phyloP scores from a whole-genome alignment of 163 green algal genomes.

The Trebouxiophyceae sp. region DNA sequence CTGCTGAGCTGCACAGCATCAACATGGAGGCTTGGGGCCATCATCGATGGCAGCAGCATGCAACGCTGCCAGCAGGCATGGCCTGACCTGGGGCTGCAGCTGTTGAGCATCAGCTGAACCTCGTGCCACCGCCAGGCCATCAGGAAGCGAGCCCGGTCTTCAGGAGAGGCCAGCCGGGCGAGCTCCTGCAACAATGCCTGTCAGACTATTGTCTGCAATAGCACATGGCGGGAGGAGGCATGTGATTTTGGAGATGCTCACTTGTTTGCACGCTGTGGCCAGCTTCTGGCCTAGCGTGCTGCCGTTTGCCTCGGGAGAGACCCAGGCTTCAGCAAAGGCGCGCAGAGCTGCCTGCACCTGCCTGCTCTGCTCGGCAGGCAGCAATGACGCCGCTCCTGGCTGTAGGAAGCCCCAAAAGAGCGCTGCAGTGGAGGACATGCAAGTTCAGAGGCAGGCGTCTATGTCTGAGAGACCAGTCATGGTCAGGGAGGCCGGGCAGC shows the following conservation, averaged over 20 bases:
- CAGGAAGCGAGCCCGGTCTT: not conserved
- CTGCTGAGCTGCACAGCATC: not conserved
- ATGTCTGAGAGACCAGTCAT: too few species aligned
- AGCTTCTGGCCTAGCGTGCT: not conserved
- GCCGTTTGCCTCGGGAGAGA: not conserved
- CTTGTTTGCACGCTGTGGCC: too few species aligned
- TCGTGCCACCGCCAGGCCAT: slow-evolving; percentile 1
- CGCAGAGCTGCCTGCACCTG: not conserved
- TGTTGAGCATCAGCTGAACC: not conserved
- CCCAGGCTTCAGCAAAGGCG: not conserved
- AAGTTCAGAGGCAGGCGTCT: too few species aligned
- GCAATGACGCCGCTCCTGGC: too few species aligned
- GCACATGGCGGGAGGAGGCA: too few species aligned
- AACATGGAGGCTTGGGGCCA: too few species aligned
- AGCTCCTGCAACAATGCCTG: not conserved
- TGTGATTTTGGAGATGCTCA: too few species aligned
- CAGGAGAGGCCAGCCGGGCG: not conserved
- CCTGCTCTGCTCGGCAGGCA: not conserved
- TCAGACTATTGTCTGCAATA: not conserved
- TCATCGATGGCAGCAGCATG: too few species aligned
- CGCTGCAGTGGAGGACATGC: too few species aligned
- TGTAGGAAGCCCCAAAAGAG: too few species aligned
- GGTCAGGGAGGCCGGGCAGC: too few species aligned
- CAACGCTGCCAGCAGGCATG: too few species aligned
- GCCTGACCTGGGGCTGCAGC: not conserved